Conservation (phyloP, 2,329 filamentous ascomycete species). For the Aureobasidium musti region DNA sequence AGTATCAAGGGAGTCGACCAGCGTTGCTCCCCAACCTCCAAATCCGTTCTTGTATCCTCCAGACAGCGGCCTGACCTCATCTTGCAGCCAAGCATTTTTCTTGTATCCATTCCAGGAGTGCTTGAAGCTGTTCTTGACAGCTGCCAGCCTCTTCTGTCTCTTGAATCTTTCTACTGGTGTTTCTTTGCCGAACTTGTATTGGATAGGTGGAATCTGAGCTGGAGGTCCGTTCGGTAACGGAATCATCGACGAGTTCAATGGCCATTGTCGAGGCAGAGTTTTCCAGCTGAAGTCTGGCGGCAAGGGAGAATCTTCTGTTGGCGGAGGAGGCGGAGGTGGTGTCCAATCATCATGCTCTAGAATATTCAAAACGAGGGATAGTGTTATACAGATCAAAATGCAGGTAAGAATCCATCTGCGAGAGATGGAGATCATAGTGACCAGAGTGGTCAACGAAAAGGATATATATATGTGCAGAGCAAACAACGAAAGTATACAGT, state of each 20-base stretch:
- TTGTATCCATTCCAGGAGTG: slow-evolving; percentile 83
- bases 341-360: slow-evolving; percentile 12
- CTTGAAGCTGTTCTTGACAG: slow-evolving; percentile 72
- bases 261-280: slow-evolving; percentile 55
- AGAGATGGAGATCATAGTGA: slow-evolving; percentile 22
- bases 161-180: slow-evolving; percentile 59
- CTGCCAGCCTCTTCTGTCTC: slow-evolving; percentile 63
- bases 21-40: slow-evolving; percentile 85
- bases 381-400: slow-evolving; percentile 28
- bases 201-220: slow-evolving; percentile 71
- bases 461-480: background rate
- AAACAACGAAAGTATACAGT: background rate
- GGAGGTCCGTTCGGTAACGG: slow-evolving; percentile 70
- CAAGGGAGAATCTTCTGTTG: background rate
- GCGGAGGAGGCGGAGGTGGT: slow-evolving; percentile 17
- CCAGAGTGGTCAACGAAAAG: background rate
- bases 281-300: slow-evolving; percentile 38
- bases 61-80: slow-evolving; percentile 72
- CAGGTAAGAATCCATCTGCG: slow-evolving; percentile 29
- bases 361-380: slow-evolving; percentile 26
- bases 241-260: slow-evolving; percentile 68
- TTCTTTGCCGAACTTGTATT: slow-evolving; percentile 69
- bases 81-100: slow-evolving; percentile 77
- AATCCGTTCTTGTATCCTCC: slow-evolving; percentile 74
- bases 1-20: slow-evolving; percentile 77